Base-by-base conservation (phyloP, 176 grass and related monocot genomes). In the Oryza longistaminata region DNA sequence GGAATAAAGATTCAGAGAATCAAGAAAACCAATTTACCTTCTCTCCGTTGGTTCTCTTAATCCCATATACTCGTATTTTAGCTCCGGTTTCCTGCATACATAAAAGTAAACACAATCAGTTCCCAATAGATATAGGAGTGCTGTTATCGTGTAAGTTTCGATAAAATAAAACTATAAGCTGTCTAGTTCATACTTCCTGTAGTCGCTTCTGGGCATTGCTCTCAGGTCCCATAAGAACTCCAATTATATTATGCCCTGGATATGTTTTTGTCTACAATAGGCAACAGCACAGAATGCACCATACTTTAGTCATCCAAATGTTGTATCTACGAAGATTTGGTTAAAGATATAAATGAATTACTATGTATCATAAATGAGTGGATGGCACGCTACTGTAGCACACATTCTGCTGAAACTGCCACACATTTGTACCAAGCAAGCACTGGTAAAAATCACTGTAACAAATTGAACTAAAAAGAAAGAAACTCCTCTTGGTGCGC, bases 11-110 rank as follows among this genome's bases (percentile, higher is more conserved):
- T 22, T 64, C 37, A 70, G 27, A 25, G 24, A 55, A 64, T 76
- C 6, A 3, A 81, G 46, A 66, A 74, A 64, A 71, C 35, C 70
- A 71, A 83, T 14, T 91, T 85, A 98, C 96, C 96, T 90, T 92
- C 71, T 98, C 88, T 73, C 89, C 85, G 64, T 83, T 84, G 58
- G 70, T 84, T 84, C 93, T 98, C 48, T 90, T 95, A 35, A 87
- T 90, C 81, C 91, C 96, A 72, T 92, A 92, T 24, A 98, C 91
- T 83, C 33, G 70, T 78, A 94, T 69, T 83, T 81, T 93, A 86
- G 96, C 91, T 88, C 93, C 93, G 64, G 88, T 95, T 89, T 98
- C 96, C 93, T 98, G 83, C 58, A 24, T 24, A 27, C 17, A 72
- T 70, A 78, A 2, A 77, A 77, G 42, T 72, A 81, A 87, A 91